Base-by-base conservation (phyloP, 2,329 filamentous ascomycete species). In the Venturiaceae sp. region DNA sequence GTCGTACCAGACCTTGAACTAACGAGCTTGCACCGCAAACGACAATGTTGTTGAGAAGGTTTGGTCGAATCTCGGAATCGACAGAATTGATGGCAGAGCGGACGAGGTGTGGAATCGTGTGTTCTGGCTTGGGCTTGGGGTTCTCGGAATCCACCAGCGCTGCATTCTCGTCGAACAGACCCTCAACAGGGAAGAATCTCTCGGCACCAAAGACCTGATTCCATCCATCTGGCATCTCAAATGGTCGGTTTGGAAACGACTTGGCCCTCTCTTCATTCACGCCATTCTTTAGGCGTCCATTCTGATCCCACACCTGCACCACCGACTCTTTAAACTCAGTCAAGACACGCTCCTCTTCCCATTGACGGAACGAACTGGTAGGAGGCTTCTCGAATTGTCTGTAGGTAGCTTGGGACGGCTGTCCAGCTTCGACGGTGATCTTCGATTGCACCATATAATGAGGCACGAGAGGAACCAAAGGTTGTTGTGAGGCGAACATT, bases 301-400 rank as follows among this genome's bases (percentile, higher is more conserved):
- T 89, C 0, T 90, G 90, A 28, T 84, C 83, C 92, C 94, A 99
- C 14, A 92, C 85, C 74, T 96, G 91, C 30, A 97, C 91, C 16
- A 96, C 90, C 19, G 88, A 95, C 75, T 99, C 95, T 76, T 99
- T 99, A 82, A 95, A 99, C 71, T 96, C 91, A 37, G 90, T 91
- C 59, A 99, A 77, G 44, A 96, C 86, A 57, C 92, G 88, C 72
- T 97, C 94, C 76, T 99, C 92, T 73, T 97, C 86, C 63, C 92
- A 86, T 19, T 80, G 77, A 60, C 87, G 85, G 81, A 92, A 97
- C 1, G 88, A 91, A 30, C 83, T 80, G 65, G 77, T 75, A 0
- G 81, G 83, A 1, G 80, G 75, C 58, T 74, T 74, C 78, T 68
- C 79, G 69, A 90, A 95, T 39, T 82, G 82, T 65, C 84, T 86